Conservation (phyloP, 2,329 filamentous ascomycete genomes). For the Ilyonectria robusta region DNA sequence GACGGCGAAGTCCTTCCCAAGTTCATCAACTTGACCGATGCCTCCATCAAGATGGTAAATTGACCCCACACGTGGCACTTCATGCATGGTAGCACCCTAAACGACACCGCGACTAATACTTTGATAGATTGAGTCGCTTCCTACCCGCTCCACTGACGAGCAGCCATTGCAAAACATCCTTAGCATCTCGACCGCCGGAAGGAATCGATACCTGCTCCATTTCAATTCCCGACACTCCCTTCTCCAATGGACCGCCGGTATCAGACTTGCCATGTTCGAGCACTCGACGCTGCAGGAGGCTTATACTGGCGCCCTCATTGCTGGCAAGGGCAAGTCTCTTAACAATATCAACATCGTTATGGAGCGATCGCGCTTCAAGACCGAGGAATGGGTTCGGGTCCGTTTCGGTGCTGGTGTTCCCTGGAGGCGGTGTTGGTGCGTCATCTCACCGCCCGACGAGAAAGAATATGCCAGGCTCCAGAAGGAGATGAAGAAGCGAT, state of each 20-base stretch:
- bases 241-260: slow-evolving; percentile 95
- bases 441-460: slow-evolving; percentile 92
- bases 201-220: slow-evolving; percentile 94
- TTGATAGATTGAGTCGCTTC: slow-evolving; percentile 85
- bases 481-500: slow-evolving; percentile 86
- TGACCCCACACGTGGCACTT: slow-evolving; percentile 15
- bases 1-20: slow-evolving; percentile 89
- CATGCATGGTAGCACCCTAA: background rate
- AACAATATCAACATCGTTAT: slow-evolving; percentile 94
- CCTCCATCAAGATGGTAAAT: slow-evolving; percentile 95
- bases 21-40: slow-evolving; percentile 97
- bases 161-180: slow-evolving; percentile 94
- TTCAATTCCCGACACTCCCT: slow-evolving; percentile 96
- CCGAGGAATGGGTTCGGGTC: slow-evolving; percentile 95
- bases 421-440: slow-evolving; percentile 97
- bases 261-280: slow-evolving; percentile 94
- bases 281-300: slow-evolving; percentile 94
- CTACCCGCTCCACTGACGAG: slow-evolving; percentile 82
- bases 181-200: slow-evolving; percentile 94
- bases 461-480: slow-evolving; percentile 89
- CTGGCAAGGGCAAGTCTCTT: slow-evolving; percentile 89
- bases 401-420: slow-evolving; percentile 96
- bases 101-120: slow-evolving; percentile 34
- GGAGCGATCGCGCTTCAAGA: slow-evolving; percentile 81
- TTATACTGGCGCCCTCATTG: slow-evolving; percentile 95